phyloP scores from a whole-genome alignment of 106 monocot species.

The Apostasia ramifera region DNA sequence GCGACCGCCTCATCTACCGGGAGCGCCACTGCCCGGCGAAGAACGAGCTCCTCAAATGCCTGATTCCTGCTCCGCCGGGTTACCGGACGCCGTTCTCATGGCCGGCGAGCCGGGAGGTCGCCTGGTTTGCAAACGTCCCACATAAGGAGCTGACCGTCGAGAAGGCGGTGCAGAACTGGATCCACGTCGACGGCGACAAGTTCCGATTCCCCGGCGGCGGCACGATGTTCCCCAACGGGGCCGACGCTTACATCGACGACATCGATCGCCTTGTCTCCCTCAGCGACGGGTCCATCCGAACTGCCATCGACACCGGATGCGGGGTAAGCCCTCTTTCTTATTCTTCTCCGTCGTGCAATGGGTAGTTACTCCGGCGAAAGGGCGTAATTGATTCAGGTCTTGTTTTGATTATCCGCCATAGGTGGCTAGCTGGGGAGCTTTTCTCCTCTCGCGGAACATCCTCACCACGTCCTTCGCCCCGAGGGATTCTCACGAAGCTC shows the following conservation, averaged over 20 bases:
- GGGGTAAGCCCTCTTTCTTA: slow-evolving; percentile 35
- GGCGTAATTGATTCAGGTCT: background rate
- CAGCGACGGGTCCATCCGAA: slow-evolving; percentile 57
- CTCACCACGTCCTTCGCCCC: slow-evolving; percentile 58
- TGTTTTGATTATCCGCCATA: background rate
- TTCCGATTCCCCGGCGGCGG: slow-evolving; percentile 86
- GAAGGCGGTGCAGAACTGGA: slow-evolving; percentile 88
- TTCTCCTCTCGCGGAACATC: slow-evolving; percentile 50
- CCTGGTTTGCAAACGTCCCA: slow-evolving; percentile 81
- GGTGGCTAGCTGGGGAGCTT: slow-evolving; percentile 75
- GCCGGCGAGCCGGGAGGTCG: slow-evolving; percentile 47
- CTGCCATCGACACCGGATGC: slow-evolving; percentile 80
- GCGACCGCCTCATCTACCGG: slow-evolving; percentile 42
- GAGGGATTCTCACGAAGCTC: slow-evolving; percentile 56
- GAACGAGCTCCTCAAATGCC: slow-evolving; percentile 44
- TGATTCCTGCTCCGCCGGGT: slow-evolving; percentile 45
- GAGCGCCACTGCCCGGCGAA: slow-evolving; percentile 64
- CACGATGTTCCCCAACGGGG: slow-evolving; percentile 78
- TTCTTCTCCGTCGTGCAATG: background rate
- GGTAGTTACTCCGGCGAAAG: too few species aligned
- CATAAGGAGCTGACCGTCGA: slow-evolving; percentile 73
- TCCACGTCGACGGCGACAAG: slow-evolving; percentile 66
- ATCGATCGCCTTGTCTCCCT: slow-evolving; percentile 48
- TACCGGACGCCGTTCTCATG: slow-evolving; percentile 63
- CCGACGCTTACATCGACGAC: slow-evolving; percentile 76